phyloP scores from a whole-genome alignment of 2,329 filamentous ascomycete species.

The Colletotrichum magnum region DNA sequence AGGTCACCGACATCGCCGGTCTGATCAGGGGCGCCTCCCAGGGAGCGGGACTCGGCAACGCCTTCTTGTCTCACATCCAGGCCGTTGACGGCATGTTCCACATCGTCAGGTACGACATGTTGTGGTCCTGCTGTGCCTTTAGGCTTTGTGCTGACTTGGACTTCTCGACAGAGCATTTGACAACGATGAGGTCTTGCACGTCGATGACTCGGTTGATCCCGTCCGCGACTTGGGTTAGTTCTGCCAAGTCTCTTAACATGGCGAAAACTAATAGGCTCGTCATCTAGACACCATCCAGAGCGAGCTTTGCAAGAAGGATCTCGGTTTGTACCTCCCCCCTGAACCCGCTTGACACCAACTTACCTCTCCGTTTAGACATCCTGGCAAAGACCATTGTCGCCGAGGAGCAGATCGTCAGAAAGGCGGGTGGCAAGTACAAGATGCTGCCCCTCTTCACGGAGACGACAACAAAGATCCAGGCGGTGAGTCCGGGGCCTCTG shows the following conservation, averaged over 20 bases:
- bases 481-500: slow-evolving; percentile 42
- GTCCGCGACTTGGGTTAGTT: slow-evolving; percentile 57
- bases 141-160: slow-evolving; percentile 9
- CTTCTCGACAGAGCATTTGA: slow-evolving; percentile 54
- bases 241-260: neutral
- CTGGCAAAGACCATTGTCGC: slow-evolving; percentile 55
- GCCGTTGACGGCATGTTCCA: slow-evolving; percentile 62
- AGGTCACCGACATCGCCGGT: slow-evolving; percentile 62
- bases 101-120: slow-evolving; percentile 53
- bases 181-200: slow-evolving; percentile 60
- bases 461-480: slow-evolving; percentile 57
- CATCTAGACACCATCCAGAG: slow-evolving; percentile 53
- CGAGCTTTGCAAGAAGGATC: slow-evolving; percentile 59
- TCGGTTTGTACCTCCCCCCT: slow-evolving; percentile 43
- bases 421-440: slow-evolving; percentile 61
- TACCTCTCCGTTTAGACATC: slow-evolving; percentile 49
- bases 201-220: slow-evolving; percentile 62
- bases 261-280: neutral
- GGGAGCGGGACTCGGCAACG: slow-evolving; percentile 60
- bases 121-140: neutral
- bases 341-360: neutral
- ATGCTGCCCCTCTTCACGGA: slow-evolving; percentile 61
- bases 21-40: slow-evolving; percentile 61
- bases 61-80: slow-evolving; percentile 61
- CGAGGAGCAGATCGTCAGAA: slow-evolving; percentile 56